Evolutionary conservation across 2,329 filamentous ascomycete species (phyloP).

Genomic region (Stachybotrys elegans): DNA sequence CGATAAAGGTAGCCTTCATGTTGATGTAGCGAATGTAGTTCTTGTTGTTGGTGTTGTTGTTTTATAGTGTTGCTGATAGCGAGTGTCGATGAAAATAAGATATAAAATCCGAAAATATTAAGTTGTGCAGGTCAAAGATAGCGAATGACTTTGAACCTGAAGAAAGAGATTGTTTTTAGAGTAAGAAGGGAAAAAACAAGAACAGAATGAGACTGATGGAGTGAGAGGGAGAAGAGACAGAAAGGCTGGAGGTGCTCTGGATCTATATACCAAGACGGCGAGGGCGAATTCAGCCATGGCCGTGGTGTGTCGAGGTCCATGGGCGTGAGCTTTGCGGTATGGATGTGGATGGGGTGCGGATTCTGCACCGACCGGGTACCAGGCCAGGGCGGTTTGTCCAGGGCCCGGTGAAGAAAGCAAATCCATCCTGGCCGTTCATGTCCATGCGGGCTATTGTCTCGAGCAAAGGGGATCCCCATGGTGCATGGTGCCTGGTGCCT

Average conservation of each 20-base stretch:
- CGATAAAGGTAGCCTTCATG: slow-evolving; percentile 47
- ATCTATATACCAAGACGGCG: slow-evolving; percentile 22
- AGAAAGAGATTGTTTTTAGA: slow-evolving; percentile 18
- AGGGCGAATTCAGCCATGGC: no score
- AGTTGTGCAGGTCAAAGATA: slow-evolving; percentile 39
- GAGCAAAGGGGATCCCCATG: no score
- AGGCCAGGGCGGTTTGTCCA: not conserved
- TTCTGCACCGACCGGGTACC: not conserved
- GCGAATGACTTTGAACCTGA: slow-evolving; percentile 50
- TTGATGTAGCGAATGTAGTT: slow-evolving; percentile 13
- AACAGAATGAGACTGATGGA: slow-evolving; percentile 18
- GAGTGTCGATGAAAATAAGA: slow-evolving; percentile 14
- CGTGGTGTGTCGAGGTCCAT: not conserved
- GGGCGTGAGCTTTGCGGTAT: not conserved
- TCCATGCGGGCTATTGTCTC: no score
- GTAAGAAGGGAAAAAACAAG: slow-evolving; percentile 19
- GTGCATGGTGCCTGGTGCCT: no score
- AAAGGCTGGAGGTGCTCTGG: slow-evolving; percentile 14
- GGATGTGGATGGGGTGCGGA: not conserved
- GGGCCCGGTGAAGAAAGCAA: no score
- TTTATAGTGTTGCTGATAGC: slow-evolving; percentile 11
- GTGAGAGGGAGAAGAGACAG: slow-evolving; percentile 10
- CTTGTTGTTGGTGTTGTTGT: slow-evolving; percentile 3
- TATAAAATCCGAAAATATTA: slow-evolving; percentile 18
- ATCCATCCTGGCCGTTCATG: no score